Percentiles rank a stretch among this genome's conserved stretches.
Conservation (phyloP, 2,329 filamentous ascomycete species). For the Scopulariopsis brevicaulis region DNA sequence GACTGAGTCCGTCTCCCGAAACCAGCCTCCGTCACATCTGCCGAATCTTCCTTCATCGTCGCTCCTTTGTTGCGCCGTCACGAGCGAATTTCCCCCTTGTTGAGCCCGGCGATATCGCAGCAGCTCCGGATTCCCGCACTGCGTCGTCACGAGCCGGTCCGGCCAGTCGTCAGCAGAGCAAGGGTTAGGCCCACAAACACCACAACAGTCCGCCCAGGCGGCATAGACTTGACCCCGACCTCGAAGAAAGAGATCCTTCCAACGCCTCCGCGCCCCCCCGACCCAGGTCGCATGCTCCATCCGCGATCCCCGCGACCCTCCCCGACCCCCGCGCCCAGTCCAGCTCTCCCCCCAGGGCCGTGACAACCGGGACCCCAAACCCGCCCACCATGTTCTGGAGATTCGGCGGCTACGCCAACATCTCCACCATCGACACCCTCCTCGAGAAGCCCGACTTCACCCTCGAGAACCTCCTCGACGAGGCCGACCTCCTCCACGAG, state of each 20-base stretch:
- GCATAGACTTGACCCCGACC: background rate
- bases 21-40: background rate
- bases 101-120: background rate
- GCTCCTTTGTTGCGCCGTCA: slow-evolving; percentile 1
- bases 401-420: slow-evolving; percentile 96
- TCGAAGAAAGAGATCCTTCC: background rate
- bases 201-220: background rate
- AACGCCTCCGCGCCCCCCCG: background rate
- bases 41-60: background rate
- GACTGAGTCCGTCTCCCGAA: background rate
- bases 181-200: background rate
- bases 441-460: slow-evolving; percentile 95
- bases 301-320: background rate
- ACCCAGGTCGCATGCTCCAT: slow-evolving; percentile 2
- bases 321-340: background rate
- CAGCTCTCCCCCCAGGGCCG: slow-evolving; percentile 18
- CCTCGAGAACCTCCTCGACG: slow-evolving; percentile 90
- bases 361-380: slow-evolving; percentile 12
- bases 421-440: slow-evolving; percentile 91
- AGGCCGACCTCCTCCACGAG: slow-evolving; percentile 93
- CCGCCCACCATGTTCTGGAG: slow-evolving; percentile 92
- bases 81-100: background rate
- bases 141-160: background rate
- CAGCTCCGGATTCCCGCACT: background rate
- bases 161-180: background rate